Base-by-base conservation (phyloP, 192 early-diverging fungal species). In the Entomortierella lignicola region DNA sequence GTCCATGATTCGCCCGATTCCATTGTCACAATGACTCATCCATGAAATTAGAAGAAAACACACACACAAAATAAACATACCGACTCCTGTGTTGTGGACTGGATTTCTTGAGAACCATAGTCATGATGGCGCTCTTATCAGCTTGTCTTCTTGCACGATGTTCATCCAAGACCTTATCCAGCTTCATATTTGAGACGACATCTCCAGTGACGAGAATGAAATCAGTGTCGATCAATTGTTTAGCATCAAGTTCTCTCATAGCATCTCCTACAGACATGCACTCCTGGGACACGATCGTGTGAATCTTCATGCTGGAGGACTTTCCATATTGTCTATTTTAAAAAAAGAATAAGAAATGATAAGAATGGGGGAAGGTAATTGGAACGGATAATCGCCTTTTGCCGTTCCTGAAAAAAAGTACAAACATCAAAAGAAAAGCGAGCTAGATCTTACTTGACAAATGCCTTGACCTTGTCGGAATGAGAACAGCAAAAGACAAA, bases 151-250 rank as follows among this genome's bases (percentile, higher is more conserved):
- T 89, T 8, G 86, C 87, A 61, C 91, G 89, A 80, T 99, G 98
- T n/a, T 86, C 91, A 26, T 95, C 91, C 37, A 98, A 59, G 23
- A 92, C 87, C 55, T 81, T 73, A 25, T 89, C 85, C 47, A 99
- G 64, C 63, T 95, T 87, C 77, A 98, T 90, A 72, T 98, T 98
- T 8, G 96, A 90, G 4, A 99, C 90, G 0, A 97, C 91, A 81
- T 98, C 91, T 50, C 94, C 97, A 11, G 81, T 90, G 61, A 97
- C 93, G 44, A 98, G 85, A 43, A 99, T 94, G 83, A 99, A 99
- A 69, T 99, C 96, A 1, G 90, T 90, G 31, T 84, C 81, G 60
- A 98, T 87, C 44, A 95, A 69, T 56, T 92, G 87, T 62, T 91
- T 90, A 12, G 85, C 87, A 73, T 99, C 96, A 55, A 97, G 74